Base-by-base conservation (phyloP, 495 filamentous ascomycete species). In the Aspergillus steynii region DNA sequence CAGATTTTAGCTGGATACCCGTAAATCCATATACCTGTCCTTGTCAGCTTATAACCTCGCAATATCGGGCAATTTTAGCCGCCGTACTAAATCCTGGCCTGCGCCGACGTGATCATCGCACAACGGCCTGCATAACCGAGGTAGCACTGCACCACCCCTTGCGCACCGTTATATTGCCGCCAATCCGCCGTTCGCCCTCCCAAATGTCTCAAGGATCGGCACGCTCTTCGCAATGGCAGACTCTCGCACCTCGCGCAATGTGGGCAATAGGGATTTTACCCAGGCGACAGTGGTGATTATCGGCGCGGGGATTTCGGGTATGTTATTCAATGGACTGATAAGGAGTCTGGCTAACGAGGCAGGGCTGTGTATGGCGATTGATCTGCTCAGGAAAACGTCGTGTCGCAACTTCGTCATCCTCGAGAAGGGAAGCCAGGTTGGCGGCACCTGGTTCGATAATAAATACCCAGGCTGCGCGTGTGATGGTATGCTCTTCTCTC, bases 331-430 rank as follows among this genome's bases (percentile, higher is more conserved):
- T n/a, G 1, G 14, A 4, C 28, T 26, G 20, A 46, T 8, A 42
- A 5, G 20, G 12, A 2, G 10, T 48, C 29, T 26, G 6, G 3
- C 59, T 61, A 31, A 61, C 54, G 12, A 14, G 1, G 8, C 28
- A 77, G 83, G 82, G 52, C 76, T 84, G 68, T 85, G 82, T 63
- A 83, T 79, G 66, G 84, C 84, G 5, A 86, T 85, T 58, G 83
- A 85, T 54, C 69, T 85, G 29, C 78, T 86, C 68, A 80, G 76
- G 50, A 70, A 74, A 5, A 82, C 81, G 55, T 74, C 80, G 37
- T 82, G 78, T 45, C 79, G 73, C 32, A 82, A 86, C 55, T 83
- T 86, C 59, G 75, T 85, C 50, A 82, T 87, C 48, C 62, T 86
- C 0, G 82, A 85, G 65, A 82, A 81, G 66, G 76, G 77, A 52